These are phyloP conservation scores for Suillus discolor DNA, from an alignment of 768 basidiomycete genomes.

Conservation along the genomic window DNA sequence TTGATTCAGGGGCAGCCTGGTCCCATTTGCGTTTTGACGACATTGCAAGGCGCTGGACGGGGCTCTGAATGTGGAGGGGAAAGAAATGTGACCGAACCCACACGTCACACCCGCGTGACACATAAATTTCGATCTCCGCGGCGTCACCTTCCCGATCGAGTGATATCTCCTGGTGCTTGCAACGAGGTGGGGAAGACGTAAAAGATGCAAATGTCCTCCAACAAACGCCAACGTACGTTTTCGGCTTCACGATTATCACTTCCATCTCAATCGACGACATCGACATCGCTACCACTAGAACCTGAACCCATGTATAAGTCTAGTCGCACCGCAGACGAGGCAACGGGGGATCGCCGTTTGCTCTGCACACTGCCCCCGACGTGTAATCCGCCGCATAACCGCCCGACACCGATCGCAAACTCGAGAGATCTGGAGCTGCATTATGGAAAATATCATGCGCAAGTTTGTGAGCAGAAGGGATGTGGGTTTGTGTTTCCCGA, in stretches of 20 bases:
- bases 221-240: slow-evolving; percentile 36
- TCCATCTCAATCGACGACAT: slow-evolving; percentile 35
- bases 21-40: slow-evolving; percentile 87
- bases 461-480: slow-evolving; percentile 69
- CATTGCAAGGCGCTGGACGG: slow-evolving; percentile 37
- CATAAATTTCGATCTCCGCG: slow-evolving; percentile 24
- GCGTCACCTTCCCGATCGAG: slow-evolving; percentile 8
- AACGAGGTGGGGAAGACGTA: slow-evolving; percentile 13
- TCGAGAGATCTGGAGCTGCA: slow-evolving; percentile 78
- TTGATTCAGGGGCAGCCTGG: slow-evolving; percentile 52
- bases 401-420: slow-evolving; percentile 63
- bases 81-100: slow-evolving; percentile 8
- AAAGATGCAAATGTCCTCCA: slow-evolving; percentile 22
- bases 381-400: slow-evolving; percentile 59
- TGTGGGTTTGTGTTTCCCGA: slow-evolving; percentile 90
- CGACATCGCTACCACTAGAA: slow-evolving; percentile 30
- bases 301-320: slow-evolving; percentile 36
- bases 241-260: slow-evolving; percentile 28
- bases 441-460: slow-evolving; percentile 82
- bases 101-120: slow-evolving; percentile 16
- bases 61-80: slow-evolving; percentile 2
- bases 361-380: slow-evolving; percentile 83
- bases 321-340: slow-evolving; percentile 30
- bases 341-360: slow-evolving; percentile 40
- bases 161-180: slow-evolving; percentile 5